Evolutionary conservation across 2,329 filamentous ascomycete genomes (phyloP).

Genomic region (Ambrosiella cleistominuta): DNA sequence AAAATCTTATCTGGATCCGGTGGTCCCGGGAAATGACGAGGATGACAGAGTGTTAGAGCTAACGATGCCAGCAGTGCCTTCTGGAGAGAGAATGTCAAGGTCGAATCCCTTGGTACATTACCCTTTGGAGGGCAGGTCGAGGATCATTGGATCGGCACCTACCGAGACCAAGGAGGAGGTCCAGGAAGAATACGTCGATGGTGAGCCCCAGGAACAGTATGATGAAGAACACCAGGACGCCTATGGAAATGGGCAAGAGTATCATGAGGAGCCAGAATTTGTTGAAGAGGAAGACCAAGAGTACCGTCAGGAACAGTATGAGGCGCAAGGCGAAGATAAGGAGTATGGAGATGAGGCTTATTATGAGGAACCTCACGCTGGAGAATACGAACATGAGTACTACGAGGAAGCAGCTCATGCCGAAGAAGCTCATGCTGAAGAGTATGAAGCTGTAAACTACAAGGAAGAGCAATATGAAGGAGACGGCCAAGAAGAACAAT

Average conservation of each 20-base stretch:
- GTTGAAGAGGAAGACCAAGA: not conserved
- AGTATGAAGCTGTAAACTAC: not conserved
- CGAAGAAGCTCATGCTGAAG: not conserved
- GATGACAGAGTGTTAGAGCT: not conserved
- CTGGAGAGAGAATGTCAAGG: not conserved
- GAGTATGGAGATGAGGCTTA: too few relatives aligned
- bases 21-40: not conserved
- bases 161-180: not conserved
- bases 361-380: too few relatives aligned
- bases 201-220: not conserved
- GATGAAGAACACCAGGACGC: not conserved
- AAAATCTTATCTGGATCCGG: not conserved
- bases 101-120: not conserved
- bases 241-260: not conserved
- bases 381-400: too few relatives aligned
- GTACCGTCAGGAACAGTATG: not conserved
- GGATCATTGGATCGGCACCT: not conserved
- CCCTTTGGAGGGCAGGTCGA: not conserved
- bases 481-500: not conserved
- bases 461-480: not conserved
- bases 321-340: not conserved
- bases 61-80: not conserved
- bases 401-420: not conserved
- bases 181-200: not conserved
- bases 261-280: not conserved